Base-by-base conservation (phyloP, 768 basidiomycete species). In the Termitomyces sp. region DNA sequence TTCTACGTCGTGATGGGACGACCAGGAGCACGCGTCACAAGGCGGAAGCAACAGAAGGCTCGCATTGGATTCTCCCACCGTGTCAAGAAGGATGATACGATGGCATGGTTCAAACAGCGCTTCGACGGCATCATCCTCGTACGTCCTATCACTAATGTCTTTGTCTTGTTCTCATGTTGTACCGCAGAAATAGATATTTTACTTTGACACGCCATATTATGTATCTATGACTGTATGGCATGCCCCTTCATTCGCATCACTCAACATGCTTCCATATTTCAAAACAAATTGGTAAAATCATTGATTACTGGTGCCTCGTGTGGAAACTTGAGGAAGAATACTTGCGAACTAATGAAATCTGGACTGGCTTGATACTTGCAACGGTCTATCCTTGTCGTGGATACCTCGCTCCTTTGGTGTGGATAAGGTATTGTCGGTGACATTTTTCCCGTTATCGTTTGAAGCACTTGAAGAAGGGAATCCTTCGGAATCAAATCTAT, bases 101-200 rank as follows among this genome's bases (percentile, higher is more conserved):
- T 93, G 89, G 78, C 88, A 62, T 98, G 96, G 96, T 98, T 95
- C 93, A 98, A 98, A 86, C 92, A 95, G 78, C 84, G 95, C 68
- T 98, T 96, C 82, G 95, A 98, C 73, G 95, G 94, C 79, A 95
- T 96, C 74, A 95, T 98, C 78, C 76, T 92, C 73, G 91, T 93
- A 69, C 63, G 89, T 78, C 38, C 12, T 54, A 51, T 49, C 16
- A 23, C 19, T 25, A 29, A 35, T 60, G 32, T 59, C 32, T 5
- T 47, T n/a, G 29, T 53, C 12, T n/a, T 19, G 12, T 53, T 35
- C 57, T 44, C 9, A 43, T 21, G 19, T n/a, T 25, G 6, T 48
- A 34, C 19, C 11, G 16, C 46, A 67, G 66, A 67, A 67, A 67
- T 67, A 67, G 53, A 51, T 43, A 32, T 37, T 25, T 57, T 47